Evolutionary conservation across 352 stramenopile genomes (phyloP), one percentile per base, ranked within the genome.

Genomic region (Pythium apleroticum): DNA sequence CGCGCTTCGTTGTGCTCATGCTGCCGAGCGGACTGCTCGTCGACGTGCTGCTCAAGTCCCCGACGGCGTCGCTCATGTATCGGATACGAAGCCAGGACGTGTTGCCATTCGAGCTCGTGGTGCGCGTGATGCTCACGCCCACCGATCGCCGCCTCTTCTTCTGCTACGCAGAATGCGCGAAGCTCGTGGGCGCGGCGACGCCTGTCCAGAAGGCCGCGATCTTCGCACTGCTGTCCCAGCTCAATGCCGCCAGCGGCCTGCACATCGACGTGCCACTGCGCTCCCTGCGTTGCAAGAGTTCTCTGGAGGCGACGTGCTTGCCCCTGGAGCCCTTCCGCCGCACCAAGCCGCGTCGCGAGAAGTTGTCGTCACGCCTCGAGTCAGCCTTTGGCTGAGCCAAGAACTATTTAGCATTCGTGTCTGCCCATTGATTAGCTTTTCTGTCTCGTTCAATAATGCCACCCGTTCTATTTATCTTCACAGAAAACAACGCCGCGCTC

Each of bases 1-100:
- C 73, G 25, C 81, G 84, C 4, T 91, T 83, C 60, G 60, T 89
- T 41, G 87, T 89, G 53, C 67, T 90, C 41, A 84, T 91, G 78
- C 81, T 88, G 37, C 71, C 74, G 2, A 80, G 88, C 48, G 84
- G 81, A 0, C 57, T 74, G 6, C 1, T 74, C 10, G 19, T 74
- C 25, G 67, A 74, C 50, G 41, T 70, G 8, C 20, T 74, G 22
- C 56, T 70, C 17, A 69, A 67, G 39, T 17, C 28, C 17, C 50
- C 67, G 43, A 74, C 67, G 11, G 48, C 67, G 7, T 62, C 43
- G 17, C 45, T 74, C 25, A 60, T 74, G 48, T 60, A 55, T 54
- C 67, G 58, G 4, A 33, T 57, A 15, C 57, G 28, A 35, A 52
- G 20, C 20, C 50, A 74, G 28, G 61, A 65, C 35, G 53, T 74